phyloP scores from a whole-genome alignment of 2,329 filamentous ascomycete genomes.

The Sporothrix luriei region DNA sequence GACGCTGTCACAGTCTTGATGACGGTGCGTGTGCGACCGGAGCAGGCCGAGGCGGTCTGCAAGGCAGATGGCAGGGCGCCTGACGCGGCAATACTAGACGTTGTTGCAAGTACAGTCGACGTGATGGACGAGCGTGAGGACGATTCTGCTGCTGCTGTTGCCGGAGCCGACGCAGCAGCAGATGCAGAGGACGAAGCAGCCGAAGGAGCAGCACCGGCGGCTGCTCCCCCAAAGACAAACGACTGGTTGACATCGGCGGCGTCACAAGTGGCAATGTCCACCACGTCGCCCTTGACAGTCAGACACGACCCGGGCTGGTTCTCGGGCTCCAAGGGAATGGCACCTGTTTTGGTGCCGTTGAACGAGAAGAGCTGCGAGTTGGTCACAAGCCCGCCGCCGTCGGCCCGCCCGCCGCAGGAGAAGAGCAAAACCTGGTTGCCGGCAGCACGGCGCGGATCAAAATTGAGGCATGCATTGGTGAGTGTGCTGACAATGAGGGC shows the following conservation, averaged over 20 bases:
- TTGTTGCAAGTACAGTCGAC: constrained; percentile 8
- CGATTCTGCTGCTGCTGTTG: background rate
- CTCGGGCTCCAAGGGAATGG: constrained; percentile 50
- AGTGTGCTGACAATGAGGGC: constrained; percentile 59
- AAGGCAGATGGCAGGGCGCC: background rate
- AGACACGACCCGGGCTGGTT: constrained; percentile 54
- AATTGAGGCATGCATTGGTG: constrained; percentile 62
- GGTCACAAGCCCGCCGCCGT: constrained; percentile 55
- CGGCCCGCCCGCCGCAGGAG: constrained; percentile 61
- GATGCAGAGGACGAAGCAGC: constrained; percentile 7
- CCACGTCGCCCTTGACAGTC: constrained; percentile 47
- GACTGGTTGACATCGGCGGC: constrained; percentile 47
- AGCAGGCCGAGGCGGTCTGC: constrained; percentile 9
- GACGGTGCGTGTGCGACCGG: constrained; percentile 20
- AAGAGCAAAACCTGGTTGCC: constrained; percentile 60
- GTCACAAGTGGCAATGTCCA: constrained; percentile 51
- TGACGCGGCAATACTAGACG: constrained; percentile 1
- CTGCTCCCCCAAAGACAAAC: constrained; percentile 45
- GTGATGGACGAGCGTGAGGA: background rate
- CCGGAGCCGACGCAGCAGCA: background rate
- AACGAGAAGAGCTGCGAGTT: constrained; percentile 57
- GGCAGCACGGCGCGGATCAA: constrained; percentile 54
- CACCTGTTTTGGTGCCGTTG: constrained; percentile 45
- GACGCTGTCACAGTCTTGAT: constrained; percentile 19
- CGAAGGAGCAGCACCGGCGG: constrained; percentile 19